These are phyloP conservation scores for Aquilaria sinensis DNA, from an alignment of 345 rosid species.

Conservation along the genomic window DNA sequence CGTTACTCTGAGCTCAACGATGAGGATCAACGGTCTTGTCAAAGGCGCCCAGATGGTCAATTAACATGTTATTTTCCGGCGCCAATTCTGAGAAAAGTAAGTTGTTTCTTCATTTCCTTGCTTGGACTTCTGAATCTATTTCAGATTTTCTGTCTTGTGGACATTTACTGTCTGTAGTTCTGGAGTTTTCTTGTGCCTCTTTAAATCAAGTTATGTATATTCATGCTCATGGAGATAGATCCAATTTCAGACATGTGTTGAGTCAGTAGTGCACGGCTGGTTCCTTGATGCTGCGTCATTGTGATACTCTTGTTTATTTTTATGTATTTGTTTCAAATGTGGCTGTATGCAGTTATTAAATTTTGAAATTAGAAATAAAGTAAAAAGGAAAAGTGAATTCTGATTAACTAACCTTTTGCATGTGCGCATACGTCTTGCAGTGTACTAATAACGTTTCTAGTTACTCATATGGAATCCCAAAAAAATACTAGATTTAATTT, in stretches of 20 bases:
- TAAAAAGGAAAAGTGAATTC: too few species aligned
- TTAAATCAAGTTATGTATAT: not conserved
- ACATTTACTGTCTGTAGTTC: not conserved
- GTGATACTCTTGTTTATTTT: not conserved
- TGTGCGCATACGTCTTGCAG: too few species aligned
- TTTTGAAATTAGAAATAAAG: too few species aligned
- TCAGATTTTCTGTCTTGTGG: not conserved
- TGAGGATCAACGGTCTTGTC: constrained; percentile 64
- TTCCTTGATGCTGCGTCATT: not conserved
- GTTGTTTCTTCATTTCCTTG: constrained; percentile 21
- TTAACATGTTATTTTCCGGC: constrained; percentile 81
- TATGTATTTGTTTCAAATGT: too few species aligned
- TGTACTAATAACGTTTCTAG: too few species aligned
- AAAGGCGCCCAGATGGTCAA: constrained; percentile 93
- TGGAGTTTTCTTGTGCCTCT: not conserved
- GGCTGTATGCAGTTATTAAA: too few species aligned
- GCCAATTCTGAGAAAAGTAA: constrained; percentile 85
- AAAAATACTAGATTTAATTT: too few species aligned
- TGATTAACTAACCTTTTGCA: too few species aligned
- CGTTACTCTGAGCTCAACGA: constrained; percentile 57
- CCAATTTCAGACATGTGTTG: not conserved
- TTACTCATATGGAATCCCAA: too few species aligned
- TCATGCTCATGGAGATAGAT: not conserved
- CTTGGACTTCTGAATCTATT: not conserved
- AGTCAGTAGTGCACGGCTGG: not conserved